Percentiles rank a stretch among this genome's conserved stretches.
Conservation (phyloP, 345 rosid genomes). For the Brassica carinata region DNA sequence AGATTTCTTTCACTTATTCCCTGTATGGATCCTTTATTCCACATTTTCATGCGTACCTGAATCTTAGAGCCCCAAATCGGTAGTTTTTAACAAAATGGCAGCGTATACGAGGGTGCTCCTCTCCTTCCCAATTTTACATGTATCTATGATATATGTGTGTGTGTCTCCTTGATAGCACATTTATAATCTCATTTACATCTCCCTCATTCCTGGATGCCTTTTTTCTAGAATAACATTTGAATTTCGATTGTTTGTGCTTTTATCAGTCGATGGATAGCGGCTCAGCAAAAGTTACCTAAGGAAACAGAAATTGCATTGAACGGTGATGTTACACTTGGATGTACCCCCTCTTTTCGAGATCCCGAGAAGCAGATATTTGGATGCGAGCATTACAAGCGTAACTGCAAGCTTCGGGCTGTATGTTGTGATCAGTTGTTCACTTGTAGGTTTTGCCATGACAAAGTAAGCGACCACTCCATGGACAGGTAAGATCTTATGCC, state of each 20-base stretch:
- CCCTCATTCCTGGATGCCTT: not conserved
- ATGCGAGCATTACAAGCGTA: constrained; percentile 89
- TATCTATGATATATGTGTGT: not conserved
- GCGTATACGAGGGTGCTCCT: constrained; percentile 7
- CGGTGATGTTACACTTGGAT: constrained; percentile 55
- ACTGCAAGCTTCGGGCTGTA: constrained; percentile 79
- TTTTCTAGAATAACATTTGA: constrained; percentile 5
- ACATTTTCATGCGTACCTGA: constrained; percentile 6
- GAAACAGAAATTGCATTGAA: constrained; percentile 48
- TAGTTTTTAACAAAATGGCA: not conserved
- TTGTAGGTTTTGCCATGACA: constrained; percentile 86
- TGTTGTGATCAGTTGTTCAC: constrained; percentile 76
- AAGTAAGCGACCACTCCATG: constrained; percentile 91
- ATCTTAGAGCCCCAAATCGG: not conserved
- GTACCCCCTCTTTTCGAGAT: constrained; percentile 69
- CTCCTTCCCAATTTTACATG: not conserved
- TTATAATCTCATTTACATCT: constrained; percentile 19
- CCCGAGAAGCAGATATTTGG: constrained; percentile 71
- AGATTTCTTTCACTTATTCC: constrained; percentile 50
- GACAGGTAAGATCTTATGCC: constrained; percentile 55
- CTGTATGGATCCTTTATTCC: constrained; percentile 30
- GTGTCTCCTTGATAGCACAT: constrained; percentile 9
- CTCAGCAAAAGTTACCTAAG: constrained; percentile 78
- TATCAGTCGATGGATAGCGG: constrained; percentile 80
- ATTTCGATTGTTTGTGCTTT: constrained; percentile 25